Base-by-base conservation (phyloP, 2,329 filamentous ascomycete genomes). In the Venturia asperata region DNA sequence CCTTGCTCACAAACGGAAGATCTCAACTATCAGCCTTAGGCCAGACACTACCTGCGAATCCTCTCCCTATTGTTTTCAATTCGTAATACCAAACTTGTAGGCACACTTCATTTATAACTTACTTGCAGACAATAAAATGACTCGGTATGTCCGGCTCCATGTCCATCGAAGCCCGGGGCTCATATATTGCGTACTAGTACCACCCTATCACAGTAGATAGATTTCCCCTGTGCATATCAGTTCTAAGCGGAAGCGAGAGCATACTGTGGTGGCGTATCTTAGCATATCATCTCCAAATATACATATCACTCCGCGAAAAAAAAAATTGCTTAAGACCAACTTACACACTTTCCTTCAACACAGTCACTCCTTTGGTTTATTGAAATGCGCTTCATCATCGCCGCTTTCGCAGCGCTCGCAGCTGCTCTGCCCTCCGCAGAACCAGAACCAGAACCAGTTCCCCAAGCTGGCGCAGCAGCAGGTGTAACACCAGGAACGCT, bases 401-500 rank as follows among this genome's bases (percentile, higher is more conserved):
- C 11, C 19, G 19, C 58, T 61, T 43, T 61, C 34, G 58, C 58
- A 7, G 34, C 41, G 17, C 9, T 42, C 6, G 58, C 37, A 11
- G 17, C 34, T 15, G 58, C 58, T 17, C 41, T 61, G 15, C 58
- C 58, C n/a, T 43, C 34, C 11, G 58, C 58, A 10, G 58, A 41
- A 41, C 58, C 58, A 58, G 55, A 30, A 13, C 55, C 55, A 41
- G 55, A 41, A 37, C 55, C 55, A 4, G 11, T 60, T 34, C 30
- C 55, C 15, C 58, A 41, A 24, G 58, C 34, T 13, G 34, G 58
- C 41, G 58, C 58, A 19, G 58, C 37, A 21, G 34, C 34, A 41
- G 58, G 9, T 24, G 58, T 43, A 41, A 49, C 43, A 39, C 61
- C 61, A 37, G 61, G 61, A 21, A 63, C 61, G 17, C 61, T 63